Percentiles rank a stretch among this genome's conserved stretches.
Conservation (phyloP, 495 filamentous ascomycete genomes). For the Daldinia caldariorum region DNA sequence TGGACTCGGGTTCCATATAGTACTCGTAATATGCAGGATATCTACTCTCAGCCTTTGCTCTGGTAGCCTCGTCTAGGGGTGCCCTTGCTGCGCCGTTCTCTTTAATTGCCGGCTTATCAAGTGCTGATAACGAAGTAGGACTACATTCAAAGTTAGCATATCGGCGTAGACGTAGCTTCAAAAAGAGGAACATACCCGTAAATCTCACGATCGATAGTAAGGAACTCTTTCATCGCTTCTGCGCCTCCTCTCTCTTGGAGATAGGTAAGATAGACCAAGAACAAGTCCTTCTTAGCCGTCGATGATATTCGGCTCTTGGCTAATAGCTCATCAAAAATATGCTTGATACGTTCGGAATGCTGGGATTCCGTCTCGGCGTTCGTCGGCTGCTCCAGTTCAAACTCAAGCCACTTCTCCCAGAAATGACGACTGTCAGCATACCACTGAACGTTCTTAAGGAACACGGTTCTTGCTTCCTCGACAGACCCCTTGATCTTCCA, state of each 20-base stretch:
- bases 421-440: slow-evolving; percentile 90
- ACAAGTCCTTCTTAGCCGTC: slow-evolving; percentile 76
- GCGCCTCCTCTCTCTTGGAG: slow-evolving; percentile 85
- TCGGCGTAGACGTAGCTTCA: slow-evolving; percentile 3
- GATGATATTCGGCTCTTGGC: slow-evolving; percentile 76
- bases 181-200: slow-evolving; percentile 70
- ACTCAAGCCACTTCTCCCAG: slow-evolving; percentile 88
- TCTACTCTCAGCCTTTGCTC: slow-evolving; percentile 68
- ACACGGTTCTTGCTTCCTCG: slow-evolving; percentile 88
- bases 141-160: slow-evolving; percentile 43
- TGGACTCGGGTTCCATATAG: slow-evolving; percentile 60
- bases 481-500: slow-evolving; percentile 90
- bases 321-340: slow-evolving; percentile 81
- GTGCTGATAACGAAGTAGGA: slow-evolving; percentile 62
- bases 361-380: slow-evolving; percentile 68
- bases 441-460: slow-evolving; percentile 81
- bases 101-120: slow-evolving; percentile 60
- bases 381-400: slow-evolving; percentile 90
- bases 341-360: slow-evolving; percentile 78
- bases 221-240: slow-evolving; percentile 84
- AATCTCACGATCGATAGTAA: slow-evolving; percentile 84
- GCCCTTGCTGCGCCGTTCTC: slow-evolving; percentile 68
- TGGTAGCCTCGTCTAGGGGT: slow-evolving; percentile 70
- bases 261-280: slow-evolving; percentile 82
- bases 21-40: slow-evolving; percentile 74